These are phyloP conservation scores for Beverwykella pulmonaria DNA, from an alignment of 495 filamentous ascomycete genomes.

Conservation along the genomic window DNA sequence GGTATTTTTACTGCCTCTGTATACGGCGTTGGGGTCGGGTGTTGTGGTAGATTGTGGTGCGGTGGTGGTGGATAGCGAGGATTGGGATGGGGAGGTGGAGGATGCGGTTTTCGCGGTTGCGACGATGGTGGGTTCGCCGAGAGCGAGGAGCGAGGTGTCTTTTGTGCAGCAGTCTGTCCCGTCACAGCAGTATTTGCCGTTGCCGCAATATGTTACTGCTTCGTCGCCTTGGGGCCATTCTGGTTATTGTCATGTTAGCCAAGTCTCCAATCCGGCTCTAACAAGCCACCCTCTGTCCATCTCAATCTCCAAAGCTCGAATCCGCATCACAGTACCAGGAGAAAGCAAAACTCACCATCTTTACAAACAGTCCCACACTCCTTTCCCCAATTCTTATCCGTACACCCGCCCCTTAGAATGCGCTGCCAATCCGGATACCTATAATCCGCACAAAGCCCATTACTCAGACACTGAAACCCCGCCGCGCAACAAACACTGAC, in stretches of 20 bases:
- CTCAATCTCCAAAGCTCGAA: neutral
- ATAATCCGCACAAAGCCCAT: slow-evolving; percentile 25
- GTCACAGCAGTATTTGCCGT: slow-evolving; percentile 8
- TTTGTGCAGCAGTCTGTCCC: slow-evolving; percentile 3
- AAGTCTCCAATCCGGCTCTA: neutral
- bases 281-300: neutral
- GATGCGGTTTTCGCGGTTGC: neutral
- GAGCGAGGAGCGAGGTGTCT: neutral
- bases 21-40: neutral
- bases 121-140: neutral
- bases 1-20: slow-evolving; percentile 1
- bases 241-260: neutral
- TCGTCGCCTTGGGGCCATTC: slow-evolving; percentile 6
- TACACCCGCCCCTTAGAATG: slow-evolving; percentile 24
- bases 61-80: neutral
- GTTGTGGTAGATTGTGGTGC: neutral
- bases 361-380: slow-evolving; percentile 15
- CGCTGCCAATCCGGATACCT: slow-evolving; percentile 18
- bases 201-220: slow-evolving; percentile 8
- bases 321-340: neutral
- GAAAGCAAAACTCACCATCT: neutral
- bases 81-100: neutral
- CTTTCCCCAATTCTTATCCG: slow-evolving; percentile 14
- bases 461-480: slow-evolving; percentile 16
- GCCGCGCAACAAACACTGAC: slow-evolving; percentile 19